Conservation (phyloP, 164 flowering plant species). For the Dillenia suffruticosa region DNA sequence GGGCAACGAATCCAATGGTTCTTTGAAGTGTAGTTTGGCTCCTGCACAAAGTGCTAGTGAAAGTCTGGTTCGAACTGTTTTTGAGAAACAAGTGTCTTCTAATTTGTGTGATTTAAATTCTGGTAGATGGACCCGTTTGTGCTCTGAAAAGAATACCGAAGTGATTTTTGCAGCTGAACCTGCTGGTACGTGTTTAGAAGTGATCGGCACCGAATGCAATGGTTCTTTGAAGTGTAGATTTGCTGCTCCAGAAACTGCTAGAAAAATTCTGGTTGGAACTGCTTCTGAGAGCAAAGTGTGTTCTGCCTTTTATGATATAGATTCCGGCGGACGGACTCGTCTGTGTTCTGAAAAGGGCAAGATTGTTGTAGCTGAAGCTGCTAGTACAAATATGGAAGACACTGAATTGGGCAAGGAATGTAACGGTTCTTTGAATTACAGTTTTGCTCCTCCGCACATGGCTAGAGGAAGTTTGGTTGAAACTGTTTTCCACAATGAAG, state of each 20-base stretch:
- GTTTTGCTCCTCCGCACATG: background rate
- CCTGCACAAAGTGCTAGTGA: too few species aligned
- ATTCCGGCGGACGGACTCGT: conserved; percentile 3
- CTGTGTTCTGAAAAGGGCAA: conserved; percentile 1
- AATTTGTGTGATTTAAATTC: too few species aligned
- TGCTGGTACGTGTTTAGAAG: too few species aligned
- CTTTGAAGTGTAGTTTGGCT: too few species aligned
- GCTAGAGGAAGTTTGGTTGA: conserved; percentile 8
- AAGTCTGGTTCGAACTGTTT: too few species aligned
- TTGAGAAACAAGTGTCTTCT: too few species aligned
- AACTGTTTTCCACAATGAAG: conserved; percentile 6
- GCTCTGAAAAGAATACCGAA: too few species aligned
- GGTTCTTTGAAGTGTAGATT: background rate
- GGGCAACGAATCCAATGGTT: too few species aligned
- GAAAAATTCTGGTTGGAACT: conserved; percentile 9
- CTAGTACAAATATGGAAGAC: conserved; percentile 4
- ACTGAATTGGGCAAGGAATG: conserved; percentile 2
- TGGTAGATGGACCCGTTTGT: too few species aligned
- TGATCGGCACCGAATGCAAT: too few species aligned
- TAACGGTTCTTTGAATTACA: conserved; percentile 4
- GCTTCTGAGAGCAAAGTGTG: background rate
- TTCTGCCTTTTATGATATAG: conserved; percentile 4
- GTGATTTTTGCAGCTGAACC: too few species aligned
- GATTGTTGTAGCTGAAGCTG: conserved; percentile 7
- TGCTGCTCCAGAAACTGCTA: background rate